Base-by-base conservation (phyloP, 2,329 filamentous ascomycete genomes). In the Neofusicoccum laricinum region DNA sequence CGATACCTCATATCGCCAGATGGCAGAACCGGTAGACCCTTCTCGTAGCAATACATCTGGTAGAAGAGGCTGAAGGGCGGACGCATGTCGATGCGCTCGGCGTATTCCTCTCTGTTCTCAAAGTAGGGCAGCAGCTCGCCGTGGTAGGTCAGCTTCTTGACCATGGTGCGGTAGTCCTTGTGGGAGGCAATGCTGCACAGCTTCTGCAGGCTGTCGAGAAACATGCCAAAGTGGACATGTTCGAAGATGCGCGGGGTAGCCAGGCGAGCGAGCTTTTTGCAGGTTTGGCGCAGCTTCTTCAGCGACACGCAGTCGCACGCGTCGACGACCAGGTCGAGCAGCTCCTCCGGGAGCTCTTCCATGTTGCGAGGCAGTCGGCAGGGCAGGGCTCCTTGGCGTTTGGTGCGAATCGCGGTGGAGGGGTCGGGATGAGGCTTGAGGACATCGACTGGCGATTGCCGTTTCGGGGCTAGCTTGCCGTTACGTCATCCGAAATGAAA, bases 71-170 rank as follows among this genome's bases (percentile, higher is more conserved):
- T 40, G 59, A 63, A 63, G 1, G 59, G 46, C 6, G 59, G 59
- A 14, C 49, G 64, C 36, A 65, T 55, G 62, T 64, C 64, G 48
- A 63, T 64, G 25, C 57, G 49, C 21, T 66, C 17, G 45, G 65
- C 43, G 51, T 51, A 64, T 49, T 64, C 5, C 10, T 53, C 65
- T n/a, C 45, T 19, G 34, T 49, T 53, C 14, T 41, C 40, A 32
- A 63, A 70, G 12, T 62, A 25, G 1, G 72, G 71, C 40, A 72
- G 32, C n/a, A 72, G 64, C 43, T 74, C 71, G 2, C 66, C 65
- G 51, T 67, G 69, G 58, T 72, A 68, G n/a, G 69, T 70, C 49
- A 73, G 67, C 5, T 65, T 65, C 45, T 69, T 69, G 57, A 74
- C 69, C 59, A 70, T 66, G 53, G 66, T 69, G 15, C 67, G 64